Evolutionary conservation across 495 filamentous ascomycete genomes (phyloP), one percentile per base, ranked within the genome.

Genomic region (Neurospora sp.): DNA sequence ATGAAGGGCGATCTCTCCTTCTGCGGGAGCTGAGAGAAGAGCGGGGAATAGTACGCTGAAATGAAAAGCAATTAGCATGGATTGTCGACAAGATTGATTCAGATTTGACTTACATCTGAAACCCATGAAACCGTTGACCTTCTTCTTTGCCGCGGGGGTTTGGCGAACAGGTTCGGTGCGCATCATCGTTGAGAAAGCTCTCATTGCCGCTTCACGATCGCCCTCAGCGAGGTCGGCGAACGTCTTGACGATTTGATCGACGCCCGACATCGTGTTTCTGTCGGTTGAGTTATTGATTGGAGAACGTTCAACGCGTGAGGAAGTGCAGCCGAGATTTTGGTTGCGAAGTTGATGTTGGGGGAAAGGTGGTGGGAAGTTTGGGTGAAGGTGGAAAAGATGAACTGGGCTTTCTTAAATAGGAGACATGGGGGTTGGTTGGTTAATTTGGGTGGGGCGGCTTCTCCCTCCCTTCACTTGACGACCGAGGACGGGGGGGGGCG

Each of bases 1-100:
- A 79, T 72, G 37, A 79, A 75, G 35, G 72, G 75, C 22, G 76
- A 76, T 18, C 73, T 70, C 45, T 72, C 38, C 65, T 74, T 74
- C 18, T 76, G 75, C n/a, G 53, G 75, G 27, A 72, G 40, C 39
- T 72, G 68, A 35, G 72, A 69, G 48, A 76, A 76, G 14, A 76
- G 41, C n/a, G 61, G 40, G 12, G 74, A 76, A 38, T 76, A 76
- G 45, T 76, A 76, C 9, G 74, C 74, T 73, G 68, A 12, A 14
- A 35, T 39, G 20, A 10, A 48, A 20, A 4, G 44, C 44, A 48
- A 22, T 48, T 9, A 48, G n/a, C 9, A 22, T 20, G 37, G 27
- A 48, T 75, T 38, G 37, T 37, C 31, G 1, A 31, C 18, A 38
- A 40, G 68, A 59, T n/a, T 53, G 7, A 18, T 44, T 9, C 9